These are phyloP conservation scores for Dryas alaskensis DNA, from an alignment of 306 rosid species.

Conservation along the genomic window DNA sequence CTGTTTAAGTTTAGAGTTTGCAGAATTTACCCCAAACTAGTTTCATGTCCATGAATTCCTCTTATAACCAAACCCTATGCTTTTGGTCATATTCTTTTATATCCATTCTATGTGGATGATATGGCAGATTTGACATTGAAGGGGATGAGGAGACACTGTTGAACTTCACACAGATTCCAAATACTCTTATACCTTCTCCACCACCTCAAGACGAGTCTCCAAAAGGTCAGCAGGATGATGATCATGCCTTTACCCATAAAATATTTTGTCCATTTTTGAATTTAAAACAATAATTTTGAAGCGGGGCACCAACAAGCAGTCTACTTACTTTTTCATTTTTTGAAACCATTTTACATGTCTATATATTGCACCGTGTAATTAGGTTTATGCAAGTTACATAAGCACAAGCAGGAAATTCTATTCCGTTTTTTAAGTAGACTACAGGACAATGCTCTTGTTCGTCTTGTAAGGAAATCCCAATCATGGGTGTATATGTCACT, in stretches of 20 bases:
- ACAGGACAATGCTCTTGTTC: neutral
- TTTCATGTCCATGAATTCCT: neutral
- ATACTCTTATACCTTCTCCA: conserved; percentile 48
- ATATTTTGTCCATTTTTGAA: too few species aligned
- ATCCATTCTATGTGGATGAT: conserved; percentile 12
- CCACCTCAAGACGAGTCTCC: conserved; percentile 42
- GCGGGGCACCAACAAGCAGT: neutral
- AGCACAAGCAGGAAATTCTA: too few species aligned
- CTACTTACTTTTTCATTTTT: too few species aligned
- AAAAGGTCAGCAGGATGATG: conserved; percentile 35
- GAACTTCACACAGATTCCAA: conserved; percentile 2
- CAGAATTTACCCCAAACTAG: neutral
- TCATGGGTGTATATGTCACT: neutral
- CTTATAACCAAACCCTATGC: neutral
- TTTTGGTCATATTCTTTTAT: neutral
- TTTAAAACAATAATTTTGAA: neutral
- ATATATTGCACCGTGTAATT: neutral
- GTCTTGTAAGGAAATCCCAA: neutral
- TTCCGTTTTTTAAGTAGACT: too few species aligned
- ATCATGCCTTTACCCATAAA: too few species aligned
- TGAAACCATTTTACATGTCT: neutral
- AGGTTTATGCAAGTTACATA: too few species aligned
- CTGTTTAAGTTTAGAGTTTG: neutral
- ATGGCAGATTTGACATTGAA: conserved; percentile 71
- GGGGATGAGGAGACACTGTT: conserved; percentile 37